Conservation (phyloP, 2,329 filamentous ascomycete species). For the Calonectria pteridis region DNA sequence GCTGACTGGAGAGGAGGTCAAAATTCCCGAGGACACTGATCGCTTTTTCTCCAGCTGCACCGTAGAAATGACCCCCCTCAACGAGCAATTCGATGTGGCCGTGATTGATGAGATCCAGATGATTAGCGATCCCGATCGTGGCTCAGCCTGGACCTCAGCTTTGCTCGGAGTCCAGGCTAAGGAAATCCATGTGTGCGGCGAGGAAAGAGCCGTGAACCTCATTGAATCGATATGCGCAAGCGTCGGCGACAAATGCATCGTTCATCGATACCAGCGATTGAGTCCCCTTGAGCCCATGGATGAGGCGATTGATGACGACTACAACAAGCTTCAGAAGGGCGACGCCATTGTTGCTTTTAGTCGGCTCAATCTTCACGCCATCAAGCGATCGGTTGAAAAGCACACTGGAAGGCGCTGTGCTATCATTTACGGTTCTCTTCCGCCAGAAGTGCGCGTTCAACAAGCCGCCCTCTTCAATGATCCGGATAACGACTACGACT, state of each 20-base stretch:
- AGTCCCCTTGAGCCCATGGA: constrained; percentile 79
- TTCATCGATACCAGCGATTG: constrained; percentile 87
- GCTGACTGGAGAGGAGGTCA: constrained; percentile 91
- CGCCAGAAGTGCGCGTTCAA: constrained; percentile 91
- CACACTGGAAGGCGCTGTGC: constrained; percentile 84
- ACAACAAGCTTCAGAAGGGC: constrained; percentile 82
- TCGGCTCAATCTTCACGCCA: constrained; percentile 81
- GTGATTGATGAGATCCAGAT: constrained; percentile 99
- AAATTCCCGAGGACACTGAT: constrained; percentile 71
- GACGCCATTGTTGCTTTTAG: constrained; percentile 93
- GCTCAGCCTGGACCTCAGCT: constrained; percentile 95
- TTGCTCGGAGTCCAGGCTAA: constrained; percentile 87
- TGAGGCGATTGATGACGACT: constrained; percentile 71
- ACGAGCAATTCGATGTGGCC: constrained; percentile 79
- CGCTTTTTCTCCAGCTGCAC: constrained; percentile 84
- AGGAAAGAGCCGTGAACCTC: constrained; percentile 83
- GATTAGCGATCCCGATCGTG: constrained; percentile 84
- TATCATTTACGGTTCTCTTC: constrained; percentile 91
- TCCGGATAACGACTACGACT: constrained; percentile 95
- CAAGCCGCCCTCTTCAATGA: constrained; percentile 96
- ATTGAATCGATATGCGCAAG: constrained; percentile 82
- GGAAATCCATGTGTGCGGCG: constrained; percentile 94
- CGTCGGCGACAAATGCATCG: constrained; percentile 83
- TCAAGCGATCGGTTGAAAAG: constrained; percentile 84
- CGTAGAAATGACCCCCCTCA: constrained; percentile 84